These are phyloP conservation scores for Claviceps sp. DNA, from an alignment of 2,329 filamentous ascomycete species.

Conservation along the genomic window DNA sequence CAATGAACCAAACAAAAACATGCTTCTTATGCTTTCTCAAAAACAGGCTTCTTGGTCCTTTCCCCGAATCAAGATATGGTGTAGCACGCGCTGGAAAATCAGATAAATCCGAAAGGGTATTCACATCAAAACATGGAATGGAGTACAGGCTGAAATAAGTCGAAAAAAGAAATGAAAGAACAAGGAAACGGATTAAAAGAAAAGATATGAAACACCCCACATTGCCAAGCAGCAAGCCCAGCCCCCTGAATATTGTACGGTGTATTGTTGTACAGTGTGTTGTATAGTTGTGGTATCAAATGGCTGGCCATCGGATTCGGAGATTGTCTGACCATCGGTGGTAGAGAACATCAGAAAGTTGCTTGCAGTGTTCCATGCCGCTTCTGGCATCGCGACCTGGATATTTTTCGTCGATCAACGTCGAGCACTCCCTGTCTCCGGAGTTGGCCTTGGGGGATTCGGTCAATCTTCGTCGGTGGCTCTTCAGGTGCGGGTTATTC, in stretches of 20 bases:
- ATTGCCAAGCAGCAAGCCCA: neutral
- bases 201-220: neutral
- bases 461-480: slow-evolving; percentile 55
- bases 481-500: slow-evolving; percentile 75
- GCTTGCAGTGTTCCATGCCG: slow-evolving; percentile 86
- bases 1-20: slow-evolving; percentile 3
- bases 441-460: slow-evolving; percentile 22
- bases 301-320: slow-evolving; percentile 51
- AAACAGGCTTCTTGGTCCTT: neutral
- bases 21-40: neutral
- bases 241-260: neutral
- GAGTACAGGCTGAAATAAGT: neutral
- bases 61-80: slow-evolving; percentile 9
- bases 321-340: slow-evolving; percentile 80
- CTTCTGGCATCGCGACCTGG: slow-evolving; percentile 41
- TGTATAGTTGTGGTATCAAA: slow-evolving; percentile 9
- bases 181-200: neutral
- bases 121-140: slow-evolving; percentile 1
- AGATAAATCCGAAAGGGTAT: slow-evolving; percentile 7
- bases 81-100: slow-evolving; percentile 9
- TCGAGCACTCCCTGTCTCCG: slow-evolving; percentile 33
- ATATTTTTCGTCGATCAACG: slow-evolving; percentile 37
- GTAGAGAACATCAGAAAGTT: slow-evolving; percentile 83
- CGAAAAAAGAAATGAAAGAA: neutral
- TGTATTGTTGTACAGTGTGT: neutral